Percentiles rank a stretch among this genome's conserved stretches.
Evolutionary conservation across 106 monocot species (phyloP).

Genomic region (Dioscorea alata): DNA sequence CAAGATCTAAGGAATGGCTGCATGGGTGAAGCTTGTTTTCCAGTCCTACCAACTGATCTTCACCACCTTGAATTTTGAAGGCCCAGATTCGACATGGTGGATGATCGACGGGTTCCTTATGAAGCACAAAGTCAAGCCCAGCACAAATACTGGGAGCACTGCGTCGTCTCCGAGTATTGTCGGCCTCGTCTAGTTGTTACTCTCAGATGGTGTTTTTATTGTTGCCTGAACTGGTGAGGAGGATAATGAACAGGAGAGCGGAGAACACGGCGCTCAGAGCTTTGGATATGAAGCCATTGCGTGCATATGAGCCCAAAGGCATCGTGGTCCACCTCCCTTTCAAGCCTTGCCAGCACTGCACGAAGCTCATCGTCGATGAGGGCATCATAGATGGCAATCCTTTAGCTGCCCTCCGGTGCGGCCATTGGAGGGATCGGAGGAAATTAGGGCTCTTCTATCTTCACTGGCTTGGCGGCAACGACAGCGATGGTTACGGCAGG

Average conservation of each 20-base stretch:
- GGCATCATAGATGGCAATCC: conserved; percentile 47
- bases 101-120: conserved; percentile 39
- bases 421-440: no score
- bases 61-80: conserved; percentile 31
- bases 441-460: neutral
- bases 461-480: no score
- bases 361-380: conserved; percentile 82
- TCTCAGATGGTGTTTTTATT: conserved; percentile 10
- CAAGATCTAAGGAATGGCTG: conserved; percentile 65
- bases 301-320: conserved; percentile 79
- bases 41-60: conserved; percentile 52
- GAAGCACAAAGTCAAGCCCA: conserved; percentile 57
- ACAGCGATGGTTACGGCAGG: no score
- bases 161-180: neutral
- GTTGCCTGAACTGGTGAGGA: conserved; percentile 52
- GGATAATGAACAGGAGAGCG: conserved; percentile 58
- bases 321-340: conserved; percentile 51
- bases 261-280: conserved; percentile 63
- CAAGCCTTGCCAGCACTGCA: conserved; percentile 46
- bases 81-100: conserved; percentile 42
- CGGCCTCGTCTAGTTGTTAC: neutral
- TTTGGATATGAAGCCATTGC: conserved; percentile 85
- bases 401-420: conserved; percentile 6
- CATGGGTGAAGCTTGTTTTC: conserved; percentile 57
- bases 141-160: no score